These are phyloP conservation scores for Fraxinus quadrangulata DNA, from an alignment of 257 asterid species.

Conservation along the genomic window DNA sequence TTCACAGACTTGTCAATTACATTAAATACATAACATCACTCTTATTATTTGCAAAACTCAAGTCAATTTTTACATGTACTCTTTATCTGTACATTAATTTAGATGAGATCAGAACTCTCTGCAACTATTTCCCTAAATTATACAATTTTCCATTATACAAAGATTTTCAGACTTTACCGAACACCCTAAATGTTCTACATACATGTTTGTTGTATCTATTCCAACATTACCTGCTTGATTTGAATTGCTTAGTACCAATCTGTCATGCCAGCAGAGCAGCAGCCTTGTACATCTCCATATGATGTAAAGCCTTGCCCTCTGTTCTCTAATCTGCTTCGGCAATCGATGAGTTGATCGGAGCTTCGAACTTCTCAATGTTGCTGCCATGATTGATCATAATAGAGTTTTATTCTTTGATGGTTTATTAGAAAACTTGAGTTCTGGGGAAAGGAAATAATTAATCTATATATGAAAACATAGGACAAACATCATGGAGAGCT, in stretches of 20 bases:
- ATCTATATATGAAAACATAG: too few relatives aligned
- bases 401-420: not conserved
- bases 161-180: not conserved
- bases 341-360: not conserved
- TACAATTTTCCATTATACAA: too few relatives aligned
- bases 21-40: too few relatives aligned
- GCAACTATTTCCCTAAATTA: not conserved
- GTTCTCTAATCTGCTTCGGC: conserved; percentile 11
- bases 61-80: not conserved
- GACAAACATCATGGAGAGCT: too few relatives aligned
- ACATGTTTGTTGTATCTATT: not conserved
- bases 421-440: not conserved
- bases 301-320: conserved; percentile 12
- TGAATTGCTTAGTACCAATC: not conserved
- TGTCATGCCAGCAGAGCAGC: conserved; percentile 20
- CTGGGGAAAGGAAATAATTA: too few relatives aligned
- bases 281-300: conserved; percentile 19
- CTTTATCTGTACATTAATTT: not conserved
- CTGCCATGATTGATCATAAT: not conserved
- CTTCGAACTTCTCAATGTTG: not conserved
- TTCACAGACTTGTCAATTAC: too few relatives aligned
- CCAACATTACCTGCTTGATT: not conserved
- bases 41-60: not conserved
- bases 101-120: not conserved
- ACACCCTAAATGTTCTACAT: not conserved